Percentiles rank a stretch among this genome's conserved stretches.
Evolutionary conservation across 345 rosid species (phyloP).

Genomic region (Brassica incana): DNA sequence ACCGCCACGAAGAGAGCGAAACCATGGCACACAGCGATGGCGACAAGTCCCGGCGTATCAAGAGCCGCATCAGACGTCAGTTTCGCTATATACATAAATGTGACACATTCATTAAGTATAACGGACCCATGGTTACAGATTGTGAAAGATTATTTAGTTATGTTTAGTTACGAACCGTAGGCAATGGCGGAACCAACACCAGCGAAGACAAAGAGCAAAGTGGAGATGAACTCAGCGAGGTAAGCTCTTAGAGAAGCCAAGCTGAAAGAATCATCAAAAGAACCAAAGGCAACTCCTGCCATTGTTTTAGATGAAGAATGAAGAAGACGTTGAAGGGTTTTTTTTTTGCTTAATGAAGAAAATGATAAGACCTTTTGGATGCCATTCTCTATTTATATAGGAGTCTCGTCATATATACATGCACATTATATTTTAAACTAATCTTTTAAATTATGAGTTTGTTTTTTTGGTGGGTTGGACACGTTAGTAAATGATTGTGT

Average conservation of each 20-base stretch:
- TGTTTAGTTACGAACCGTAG: constrained; percentile 46
- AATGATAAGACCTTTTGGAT: constrained; percentile 31
- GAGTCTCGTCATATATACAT: constrained; percentile 22
- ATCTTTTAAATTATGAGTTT: neutral
- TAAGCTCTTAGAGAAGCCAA: neutral
- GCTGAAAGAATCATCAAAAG: neutral
- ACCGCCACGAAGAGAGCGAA: constrained; percentile 90
- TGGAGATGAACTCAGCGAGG: neutral
- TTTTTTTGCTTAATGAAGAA: constrained; percentile 1
- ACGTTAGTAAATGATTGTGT: constrained; percentile 14
- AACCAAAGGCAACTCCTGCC: constrained; percentile 53
- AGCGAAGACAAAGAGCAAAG: neutral
- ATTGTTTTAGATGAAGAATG: constrained; percentile 19
- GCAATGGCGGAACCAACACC: constrained; percentile 60
- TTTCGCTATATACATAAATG: constrained; percentile 50
- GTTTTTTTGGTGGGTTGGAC: constrained; percentile 1
- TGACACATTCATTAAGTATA: constrained; percentile 18
- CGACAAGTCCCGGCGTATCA: constrained; percentile 82
- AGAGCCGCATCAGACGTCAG: constrained; percentile 77
- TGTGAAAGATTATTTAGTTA: neutral
- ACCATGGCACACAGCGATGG: constrained; percentile 84
- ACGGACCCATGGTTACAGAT: neutral
- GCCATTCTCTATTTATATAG: constrained; percentile 26
- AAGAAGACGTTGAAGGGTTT: neutral
- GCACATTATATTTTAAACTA: neutral